Conservation (phyloP, 164 flowering plant species). For the Vitis vinifera region ASM3070453v1 NC_081821.1:8877501-8878000, state of each 20-base stretch:
- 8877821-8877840: slow-evolving; percentile 97
- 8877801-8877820: slow-evolving; percentile 96
- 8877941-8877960: background rate
- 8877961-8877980: background rate
- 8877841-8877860: slow-evolving; percentile 21
- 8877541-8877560: no score
- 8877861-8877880: slow-evolving; percentile 2
- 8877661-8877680: background rate
- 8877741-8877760: slow-evolving; percentile 90
- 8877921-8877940: background rate
- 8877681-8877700: slow-evolving; percentile 93
- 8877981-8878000: no score
- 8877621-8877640: background rate
- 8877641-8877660: background rate
- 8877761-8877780: slow-evolving; percentile 71
- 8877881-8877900: background rate
- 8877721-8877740: slow-evolving; percentile 90
- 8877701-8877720: slow-evolving; percentile 98
- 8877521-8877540: no score
- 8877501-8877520: no score
- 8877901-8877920: background rate
- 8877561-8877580: no score
- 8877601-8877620: background rate
- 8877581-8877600: background rate
- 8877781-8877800: slow-evolving; percentile 65